Percentiles rank a stretch among this genome's conserved stretches.
Conservation (phyloP, 108 stramenopile genomes). For the Cyclotella distinguenda region DNA sequence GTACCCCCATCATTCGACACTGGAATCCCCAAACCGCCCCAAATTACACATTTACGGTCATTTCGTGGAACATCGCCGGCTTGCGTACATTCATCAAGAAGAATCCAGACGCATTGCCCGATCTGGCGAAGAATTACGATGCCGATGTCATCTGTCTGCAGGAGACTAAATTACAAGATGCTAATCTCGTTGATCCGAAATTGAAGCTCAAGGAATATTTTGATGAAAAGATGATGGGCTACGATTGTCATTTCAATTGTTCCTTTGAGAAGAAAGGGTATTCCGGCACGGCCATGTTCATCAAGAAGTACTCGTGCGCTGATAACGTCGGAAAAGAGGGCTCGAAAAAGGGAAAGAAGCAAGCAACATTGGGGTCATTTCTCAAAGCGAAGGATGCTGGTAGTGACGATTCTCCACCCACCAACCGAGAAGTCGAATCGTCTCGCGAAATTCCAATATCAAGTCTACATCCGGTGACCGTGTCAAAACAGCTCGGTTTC, state of each 20-base stretch:
- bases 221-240: conserved; percentile 70
- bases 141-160: conserved; percentile 89
- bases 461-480: conserved; percentile 51
- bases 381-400: conserved; percentile 40
- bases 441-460: conserved; percentile 31
- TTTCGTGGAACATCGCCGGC: conserved; percentile 94
- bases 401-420: conserved; percentile 11
- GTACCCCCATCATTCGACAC: conserved; percentile 62
- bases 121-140: conserved; percentile 60
- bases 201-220: conserved; percentile 60
- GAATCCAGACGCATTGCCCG: conserved; percentile 55
- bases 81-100: conserved; percentile 82
- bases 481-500: conserved; percentile 55
- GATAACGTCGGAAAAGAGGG: conserved; percentile 4
- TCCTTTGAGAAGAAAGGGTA: conserved; percentile 95
- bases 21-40: conserved; percentile 49
- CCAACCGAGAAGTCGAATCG: conserved; percentile 15
- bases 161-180: conserved; percentile 90
- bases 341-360: conserved; percentile 58
- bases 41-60: conserved; percentile 68
- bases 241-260: conserved; percentile 85
- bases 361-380: conserved; percentile 73
- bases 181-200: conserved; percentile 78
- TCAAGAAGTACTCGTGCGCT: conserved; percentile 46
- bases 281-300: conserved; percentile 93